Conservation (phyloP, 306 rosid species). For the Mimosa bimucronata region DNA sequence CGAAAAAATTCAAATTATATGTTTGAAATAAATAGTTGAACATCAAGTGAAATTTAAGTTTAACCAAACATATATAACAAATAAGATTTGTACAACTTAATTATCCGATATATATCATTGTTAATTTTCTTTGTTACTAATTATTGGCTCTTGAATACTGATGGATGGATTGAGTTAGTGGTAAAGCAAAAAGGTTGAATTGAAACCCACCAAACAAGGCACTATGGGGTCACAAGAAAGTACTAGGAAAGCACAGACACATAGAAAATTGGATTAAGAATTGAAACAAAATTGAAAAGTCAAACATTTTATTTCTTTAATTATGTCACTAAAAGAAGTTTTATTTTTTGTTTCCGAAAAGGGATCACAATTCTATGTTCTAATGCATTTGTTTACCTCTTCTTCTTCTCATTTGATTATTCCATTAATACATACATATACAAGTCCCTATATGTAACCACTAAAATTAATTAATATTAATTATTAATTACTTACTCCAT, state of each 20-base stretch:
- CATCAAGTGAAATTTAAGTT: not conserved
- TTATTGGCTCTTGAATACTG: not conserved
- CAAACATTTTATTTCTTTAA: slow-evolving; percentile 26
- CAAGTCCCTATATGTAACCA: slow-evolving; percentile 11
- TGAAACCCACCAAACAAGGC: slow-evolving; percentile 30
- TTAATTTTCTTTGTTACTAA: not conserved
- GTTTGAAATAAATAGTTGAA: not conserved
- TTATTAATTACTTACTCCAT: not conserved
- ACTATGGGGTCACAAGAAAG: slow-evolving; percentile 25
- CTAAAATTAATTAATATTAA: not conserved
- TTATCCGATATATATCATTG: not conserved
- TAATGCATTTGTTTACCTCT: slow-evolving; percentile 50
- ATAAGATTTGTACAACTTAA: not conserved
- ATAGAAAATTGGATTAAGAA: slow-evolving; percentile 13
- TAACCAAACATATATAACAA: not conserved
- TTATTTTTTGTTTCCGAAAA: slow-evolving; percentile 51
- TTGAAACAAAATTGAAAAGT: slow-evolving; percentile 29
- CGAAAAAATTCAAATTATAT: not conserved
- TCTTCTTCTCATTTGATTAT: not conserved
- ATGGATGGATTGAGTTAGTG: not conserved
- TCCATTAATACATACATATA: slow-evolving; percentile 2
- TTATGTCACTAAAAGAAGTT: slow-evolving; percentile 34
- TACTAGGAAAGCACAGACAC: slow-evolving; percentile 15
- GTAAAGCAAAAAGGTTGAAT: slow-evolving; percentile 6
- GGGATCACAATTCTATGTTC: slow-evolving; percentile 47